Conservation (phyloP, 805 yeast species). For the Kluyveromyces lactis region DNA sequence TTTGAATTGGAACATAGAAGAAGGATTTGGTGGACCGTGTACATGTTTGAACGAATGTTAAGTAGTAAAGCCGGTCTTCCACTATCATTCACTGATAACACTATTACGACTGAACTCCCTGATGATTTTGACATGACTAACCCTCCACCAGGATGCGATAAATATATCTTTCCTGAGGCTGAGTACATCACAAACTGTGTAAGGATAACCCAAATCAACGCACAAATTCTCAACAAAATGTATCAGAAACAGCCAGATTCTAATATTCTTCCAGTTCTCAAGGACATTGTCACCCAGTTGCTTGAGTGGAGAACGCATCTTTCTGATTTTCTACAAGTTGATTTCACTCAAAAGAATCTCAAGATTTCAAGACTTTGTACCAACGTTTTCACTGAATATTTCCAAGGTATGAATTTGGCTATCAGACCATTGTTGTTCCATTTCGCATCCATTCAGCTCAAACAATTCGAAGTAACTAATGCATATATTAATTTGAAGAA, state of each 20-base stretch:
- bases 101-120: conserved; percentile 72
- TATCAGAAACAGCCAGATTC: conserved; percentile 70
- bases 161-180: conserved; percentile 70
- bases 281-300: conserved; percentile 57
- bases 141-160: conserved; percentile 53
- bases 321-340: conserved; percentile 58
- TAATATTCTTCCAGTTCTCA: conserved; percentile 68
- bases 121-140: conserved; percentile 57
- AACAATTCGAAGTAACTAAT: conserved; percentile 37
- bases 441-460: conserved; percentile 60
- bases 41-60: conserved; percentile 75
- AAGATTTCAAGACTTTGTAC: conserved; percentile 58
- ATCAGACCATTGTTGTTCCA: conserved; percentile 71
- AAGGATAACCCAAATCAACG: conserved; percentile 70
- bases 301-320: conserved; percentile 59
- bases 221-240: conserved; percentile 57
- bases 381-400: conserved; percentile 73
- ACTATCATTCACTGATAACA: conserved; percentile 68
- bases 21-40: conserved; percentile 80
- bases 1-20: conserved; percentile 77
- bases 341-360: conserved; percentile 44
- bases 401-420: conserved; percentile 73
- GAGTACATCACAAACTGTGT: conserved; percentile 72
- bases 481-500: conserved; percentile 56
- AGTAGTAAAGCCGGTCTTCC: conserved; percentile 80